Base-by-base conservation (phyloP, 176 grass and related monocot genomes). In the Chrysopogon serrulatus region DNA sequence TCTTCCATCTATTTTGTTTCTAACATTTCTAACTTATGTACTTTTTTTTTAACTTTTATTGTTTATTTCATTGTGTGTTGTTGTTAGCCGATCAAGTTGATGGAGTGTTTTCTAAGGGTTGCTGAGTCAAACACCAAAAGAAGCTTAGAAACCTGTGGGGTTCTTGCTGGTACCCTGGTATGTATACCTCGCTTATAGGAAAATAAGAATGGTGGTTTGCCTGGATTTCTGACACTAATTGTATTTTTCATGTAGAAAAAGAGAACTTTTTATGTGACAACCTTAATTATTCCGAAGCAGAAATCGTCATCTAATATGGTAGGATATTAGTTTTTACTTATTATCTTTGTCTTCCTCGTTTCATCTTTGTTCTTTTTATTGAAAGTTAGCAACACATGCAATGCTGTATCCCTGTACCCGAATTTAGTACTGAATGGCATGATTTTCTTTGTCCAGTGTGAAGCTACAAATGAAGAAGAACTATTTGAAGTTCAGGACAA, bases 391-490 rank as follows among this genome's bases (percentile, higher is more conserved):
- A 35, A 27, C 33, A 48, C 23, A 12, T 87, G 35, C 14, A 24
- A 30, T 35, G 18, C 28, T 72, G 65, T 71, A 86, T 30, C 33
- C 72, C 35, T 65, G 66, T 71, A 82, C 31, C 35, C 79, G 63
- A 49, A 48, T 26, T 23, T 77, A 34, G 12, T 39, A 73, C 23
- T 60, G 49, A 83, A 68, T 83, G 43, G 11, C 37, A 42, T 83
- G 53, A 13, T 11, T 87, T 73, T 51, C 14, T 82, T 74, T 76
- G 73, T 91, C 44, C 74, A 99, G 97, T 99, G 97, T 40, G 91
- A 95, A 87, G 94, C 97, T 83, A 99, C 91, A 92, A 95, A 99
- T 84, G 97, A 99, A 91, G 96, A 99, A 88, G 97, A 99, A 88
- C 78, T 99, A 94, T 99, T 96, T 65, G 91, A 99, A 41, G 93